phyloP scores from a whole-genome alignment of 1,284 basidiomycete genomes.

The Porphyrellus sp. region DNA sequence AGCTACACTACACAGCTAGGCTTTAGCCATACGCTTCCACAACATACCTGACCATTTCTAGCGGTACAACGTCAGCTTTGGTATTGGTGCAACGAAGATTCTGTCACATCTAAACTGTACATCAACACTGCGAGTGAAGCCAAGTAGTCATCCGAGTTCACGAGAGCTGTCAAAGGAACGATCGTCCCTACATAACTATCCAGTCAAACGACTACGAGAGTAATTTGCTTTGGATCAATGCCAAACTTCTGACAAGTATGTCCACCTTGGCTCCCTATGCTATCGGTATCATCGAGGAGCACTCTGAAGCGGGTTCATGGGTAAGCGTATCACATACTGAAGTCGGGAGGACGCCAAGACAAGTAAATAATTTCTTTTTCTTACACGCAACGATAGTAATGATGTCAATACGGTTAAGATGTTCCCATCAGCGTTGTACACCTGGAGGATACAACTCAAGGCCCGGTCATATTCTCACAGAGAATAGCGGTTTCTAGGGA shows the following conservation, averaged over 20 bases:
- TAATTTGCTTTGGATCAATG: conserved; percentile 41
- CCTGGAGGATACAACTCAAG: too few species aligned
- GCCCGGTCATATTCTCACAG: too few species aligned
- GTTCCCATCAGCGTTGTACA: conserved; percentile 32
- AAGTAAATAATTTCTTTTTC: conserved; percentile 35
- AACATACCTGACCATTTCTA: too few species aligned
- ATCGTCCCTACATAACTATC: conserved; percentile 13
- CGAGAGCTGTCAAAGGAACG: conserved; percentile 19
- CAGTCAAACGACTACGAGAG: conserved; percentile 38
- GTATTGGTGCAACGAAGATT: too few species aligned
- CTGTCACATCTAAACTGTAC: too few species aligned
- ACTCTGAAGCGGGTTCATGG: conserved; percentile 11
- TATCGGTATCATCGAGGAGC: conserved; percentile 35
- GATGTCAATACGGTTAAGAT: conserved; percentile 48
- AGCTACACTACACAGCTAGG: too few species aligned
- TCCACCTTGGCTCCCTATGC: conserved; percentile 37
- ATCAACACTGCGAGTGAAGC: too few species aligned
- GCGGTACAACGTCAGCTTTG: too few species aligned
- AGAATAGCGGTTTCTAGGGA: too few species aligned
- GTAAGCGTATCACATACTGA: not conserved
- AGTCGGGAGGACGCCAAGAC: not conserved
- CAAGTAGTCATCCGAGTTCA: conserved; percentile 40
- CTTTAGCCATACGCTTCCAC: too few species aligned
- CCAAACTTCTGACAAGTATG: conserved; percentile 48
- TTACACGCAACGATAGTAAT: conserved; percentile 47